Evolutionary conservation across 139 green algal species (phyloP).

Genomic region (Coelastrella sp.): DNA sequence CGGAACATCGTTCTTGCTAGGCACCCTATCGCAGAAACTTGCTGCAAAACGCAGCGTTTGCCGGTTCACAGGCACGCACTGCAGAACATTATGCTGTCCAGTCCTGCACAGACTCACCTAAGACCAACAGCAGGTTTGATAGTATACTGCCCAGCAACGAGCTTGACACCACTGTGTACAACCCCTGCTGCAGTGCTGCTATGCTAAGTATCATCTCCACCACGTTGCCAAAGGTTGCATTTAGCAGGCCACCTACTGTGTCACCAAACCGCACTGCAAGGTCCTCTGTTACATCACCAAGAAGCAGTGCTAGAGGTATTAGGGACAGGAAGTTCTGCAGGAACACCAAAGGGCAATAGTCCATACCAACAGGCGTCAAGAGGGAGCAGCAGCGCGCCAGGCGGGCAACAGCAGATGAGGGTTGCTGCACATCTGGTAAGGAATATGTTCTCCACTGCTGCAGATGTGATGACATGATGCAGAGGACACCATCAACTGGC

Average conservation of each 20-base stretch:
- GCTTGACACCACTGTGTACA: conserved; percentile 85
- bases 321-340: conserved; percentile 86
- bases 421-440: too few relatives aligned
- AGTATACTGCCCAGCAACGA: conserved; percentile 91
- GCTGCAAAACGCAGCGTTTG: too few relatives aligned
- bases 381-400: too few relatives aligned
- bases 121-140: conserved; percentile 93
- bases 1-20: too few relatives aligned
- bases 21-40: too few relatives aligned
- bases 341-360: not conserved
- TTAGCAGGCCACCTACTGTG: conserved; percentile 76
- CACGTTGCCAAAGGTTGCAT: conserved; percentile 96
- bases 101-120: conserved; percentile 67
- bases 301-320: conserved; percentile 87
- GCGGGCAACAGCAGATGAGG: too few relatives aligned
- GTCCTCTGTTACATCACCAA: conserved; percentile 93
- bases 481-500: too few relatives aligned
- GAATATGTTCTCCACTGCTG: too few relatives aligned
- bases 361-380: too few relatives aligned
- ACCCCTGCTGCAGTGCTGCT: conserved; percentile 78
- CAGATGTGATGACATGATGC: too few relatives aligned
- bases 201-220: conserved; percentile 96
- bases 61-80: too few relatives aligned
- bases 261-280: conserved; percentile 85
- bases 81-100: too few relatives aligned